These are phyloP conservation scores for Pisolithus thermaeus DNA, from an alignment of 1,284 basidiomycete genomes.

Conservation along the genomic window DNA sequence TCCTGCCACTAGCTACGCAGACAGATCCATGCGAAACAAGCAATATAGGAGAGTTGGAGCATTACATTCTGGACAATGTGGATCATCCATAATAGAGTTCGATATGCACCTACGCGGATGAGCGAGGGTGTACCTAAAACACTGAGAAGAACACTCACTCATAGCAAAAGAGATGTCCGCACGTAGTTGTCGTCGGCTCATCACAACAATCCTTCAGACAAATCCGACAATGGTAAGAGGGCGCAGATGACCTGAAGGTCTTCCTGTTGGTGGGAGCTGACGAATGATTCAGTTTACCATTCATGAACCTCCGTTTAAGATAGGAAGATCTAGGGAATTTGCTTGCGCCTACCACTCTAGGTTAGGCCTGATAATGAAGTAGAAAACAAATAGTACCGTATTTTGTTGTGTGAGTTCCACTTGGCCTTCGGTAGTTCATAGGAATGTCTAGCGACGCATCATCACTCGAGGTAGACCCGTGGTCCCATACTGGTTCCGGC, in stretches of 20 bases:
- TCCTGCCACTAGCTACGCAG: slow-evolving; percentile 7
- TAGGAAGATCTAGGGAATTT: slow-evolving; percentile 29
- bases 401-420: slow-evolving; percentile 6
- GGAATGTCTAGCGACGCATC: slow-evolving; percentile 26
- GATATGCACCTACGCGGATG: slow-evolving; percentile 24
- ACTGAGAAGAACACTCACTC: slow-evolving; percentile 16
- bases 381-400: slow-evolving; percentile 13
- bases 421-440: slow-evolving; percentile 11
- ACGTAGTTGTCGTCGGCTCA: slow-evolving; percentile 31
- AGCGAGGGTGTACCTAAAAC: slow-evolving; percentile 4
- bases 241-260: slow-evolving; percentile 1
- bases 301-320: slow-evolving; percentile 20
- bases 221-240: slow-evolving; percentile 29
- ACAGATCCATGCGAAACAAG: slow-evolving; percentile 29
- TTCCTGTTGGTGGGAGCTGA: background rate
- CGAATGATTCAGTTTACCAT: slow-evolving; percentile 9
- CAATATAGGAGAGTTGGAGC: slow-evolving; percentile 28
- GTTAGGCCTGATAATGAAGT: background rate
- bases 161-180: slow-evolving; percentile 30
- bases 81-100: slow-evolving; percentile 23
- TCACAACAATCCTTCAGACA: slow-evolving; percentile 27
- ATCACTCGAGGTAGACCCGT: slow-evolving; percentile 29
- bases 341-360: slow-evolving; percentile 19
- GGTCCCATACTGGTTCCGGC: slow-evolving; percentile 27
- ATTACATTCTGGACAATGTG: slow-evolving; percentile 27